Conservation (phyloP, 1,284 basidiomycete genomes). For the Phellopilus nigrolimitatus region DNA sequence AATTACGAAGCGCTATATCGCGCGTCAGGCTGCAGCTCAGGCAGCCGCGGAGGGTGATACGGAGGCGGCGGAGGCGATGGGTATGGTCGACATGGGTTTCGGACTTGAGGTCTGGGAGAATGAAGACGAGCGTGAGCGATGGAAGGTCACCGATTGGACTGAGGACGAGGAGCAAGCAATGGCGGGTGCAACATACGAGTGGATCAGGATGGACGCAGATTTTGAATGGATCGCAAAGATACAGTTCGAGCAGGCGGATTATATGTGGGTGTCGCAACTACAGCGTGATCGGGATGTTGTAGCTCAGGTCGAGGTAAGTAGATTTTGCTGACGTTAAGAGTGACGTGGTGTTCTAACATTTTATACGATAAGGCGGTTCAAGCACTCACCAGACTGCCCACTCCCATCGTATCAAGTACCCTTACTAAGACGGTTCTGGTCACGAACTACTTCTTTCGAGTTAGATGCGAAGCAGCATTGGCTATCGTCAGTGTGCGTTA, state of each 20-base stretch:
- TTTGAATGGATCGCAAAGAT: conserved; percentile 97
- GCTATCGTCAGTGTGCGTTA: conserved; percentile 77
- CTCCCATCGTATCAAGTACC: conserved; percentile 87
- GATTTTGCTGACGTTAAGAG: not conserved
- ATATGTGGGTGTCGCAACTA: conserved; percentile 98
- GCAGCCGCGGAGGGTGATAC: conserved; percentile 87
- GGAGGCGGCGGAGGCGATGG: conserved; percentile 90
- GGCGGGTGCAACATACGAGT: conserved; percentile 95
- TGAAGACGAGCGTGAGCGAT: conserved; percentile 85
- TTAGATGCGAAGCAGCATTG: conserved; percentile 90
- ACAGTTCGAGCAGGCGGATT: conserved; percentile 93
- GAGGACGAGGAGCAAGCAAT: conserved; percentile 94
- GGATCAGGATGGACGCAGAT: conserved; percentile 99
- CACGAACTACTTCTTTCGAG: conserved; percentile 95
- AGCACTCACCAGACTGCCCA: conserved; percentile 78
- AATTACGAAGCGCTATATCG: conserved; percentile 92
- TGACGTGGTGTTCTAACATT: conserved; percentile 14
- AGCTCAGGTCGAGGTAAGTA: conserved; percentile 86
- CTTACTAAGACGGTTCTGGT: conserved; percentile 93
- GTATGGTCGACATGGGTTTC: conserved; percentile 93
- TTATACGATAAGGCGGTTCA: conserved; percentile 71
- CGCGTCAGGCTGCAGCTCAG: conserved; percentile 89
- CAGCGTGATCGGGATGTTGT: conserved; percentile 98
- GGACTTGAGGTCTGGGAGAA: conserved; percentile 97
- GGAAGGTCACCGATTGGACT: conserved; percentile 98